These are phyloP conservation scores for Drechslerella dactyloides DNA, from an alignment of 2,329 filamentous ascomycete species.

Conservation along the genomic window DNA sequence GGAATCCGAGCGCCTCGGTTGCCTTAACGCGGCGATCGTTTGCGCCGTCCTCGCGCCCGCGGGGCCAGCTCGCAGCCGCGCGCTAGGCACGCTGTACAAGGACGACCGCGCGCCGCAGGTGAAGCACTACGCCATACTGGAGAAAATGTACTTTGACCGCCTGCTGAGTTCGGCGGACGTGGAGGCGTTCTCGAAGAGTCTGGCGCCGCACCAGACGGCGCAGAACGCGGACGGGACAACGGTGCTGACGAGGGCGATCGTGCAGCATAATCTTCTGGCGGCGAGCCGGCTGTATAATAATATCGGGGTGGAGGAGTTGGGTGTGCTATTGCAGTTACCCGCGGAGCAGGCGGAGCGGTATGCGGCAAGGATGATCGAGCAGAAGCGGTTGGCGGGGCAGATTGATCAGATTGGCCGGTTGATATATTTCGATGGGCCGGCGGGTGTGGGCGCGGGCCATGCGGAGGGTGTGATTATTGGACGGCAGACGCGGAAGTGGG, in stretches of 20 bases:
- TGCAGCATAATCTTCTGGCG: conserved; percentile 93
- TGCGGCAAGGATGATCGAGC: conserved; percentile 93
- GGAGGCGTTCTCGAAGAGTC: conserved; percentile 77
- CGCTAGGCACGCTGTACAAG: conserved; percentile 85
- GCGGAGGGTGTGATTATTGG: conserved; percentile 69
- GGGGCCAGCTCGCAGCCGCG: conserved; percentile 79
- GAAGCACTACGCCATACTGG: conserved; percentile 83
- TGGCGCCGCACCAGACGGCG: conserved; percentile 88
- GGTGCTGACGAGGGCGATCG: conserved; percentile 87
- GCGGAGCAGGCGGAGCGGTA: conserved; percentile 86
- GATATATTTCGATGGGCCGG: conserved; percentile 82
- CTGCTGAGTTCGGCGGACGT: conserved; percentile 83
- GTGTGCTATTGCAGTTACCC: conserved; percentile 76
- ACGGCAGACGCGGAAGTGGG: conserved; percentile 82
- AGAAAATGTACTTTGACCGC: conserved; percentile 96
- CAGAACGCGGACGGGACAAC: conserved; percentile 88
- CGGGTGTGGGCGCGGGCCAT: conserved; percentile 72
- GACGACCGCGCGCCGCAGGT: conserved; percentile 81
- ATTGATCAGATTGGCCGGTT: conserved; percentile 93
- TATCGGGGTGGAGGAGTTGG: conserved; percentile 77
- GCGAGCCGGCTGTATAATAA: conserved; percentile 81
- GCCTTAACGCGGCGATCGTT: conserved; percentile 83
- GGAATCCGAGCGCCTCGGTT: conserved; percentile 83
- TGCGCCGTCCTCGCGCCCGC: conserved; percentile 92
- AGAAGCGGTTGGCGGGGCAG: conserved; percentile 81